Evolutionary conservation across 108 stramenopile species (phyloP), one percentile per base, ranked within the genome.

Genomic region (Fragilariopsis cylindrus): DNA sequence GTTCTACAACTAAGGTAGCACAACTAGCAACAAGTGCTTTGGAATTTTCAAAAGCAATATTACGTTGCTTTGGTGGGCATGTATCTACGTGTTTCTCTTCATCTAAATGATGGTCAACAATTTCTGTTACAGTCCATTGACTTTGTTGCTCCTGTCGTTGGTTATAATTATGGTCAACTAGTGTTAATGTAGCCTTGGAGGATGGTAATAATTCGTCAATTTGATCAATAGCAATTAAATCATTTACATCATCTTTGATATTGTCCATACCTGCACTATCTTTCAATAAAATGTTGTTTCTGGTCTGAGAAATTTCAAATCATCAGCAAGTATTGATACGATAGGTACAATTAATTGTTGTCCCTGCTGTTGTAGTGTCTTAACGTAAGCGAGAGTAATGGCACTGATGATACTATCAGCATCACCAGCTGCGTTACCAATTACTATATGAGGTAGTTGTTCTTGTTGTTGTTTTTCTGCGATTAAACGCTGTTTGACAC

Each of bases 351-450:
- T 69, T 43, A 13, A 19, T 65, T 57, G 44, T 44, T 47, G 18
- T 65, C 58, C 13, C 3, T 18, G 48, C 3, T 18, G 15, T 65
- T 52, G 53, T 43, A 73, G 45, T 3, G 87, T 79, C 60, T 89
- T 88, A 45, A 93, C 66, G 63, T 83, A 95, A 21, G 91, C 87
- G 8, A 83, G 65, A 3, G 79, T 72, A 52, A 95, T 78, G 43
- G 94, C 87, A 63, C 86, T 87, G 48, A 95, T 48, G 52, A 95
- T 85, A 21, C 88, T 86, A 74, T 95, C 94, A 0, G 94, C 90
- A 82, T 95, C 94, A 40, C 89, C 94, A 15, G 94, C 94, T 75
- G 86, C 85, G 76, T 95, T 95, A 11, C 94, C 94, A 42, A 92
- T 84, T 0, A 86, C 80, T 18, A 93, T 7, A 43, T 82, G 87